A percentile compares a stretch with the other conserved stretches of the same genome.
Conservation (phyloP, 2,329 filamentous ascomycete species). For the Paecilomyces niveus region DNA sequence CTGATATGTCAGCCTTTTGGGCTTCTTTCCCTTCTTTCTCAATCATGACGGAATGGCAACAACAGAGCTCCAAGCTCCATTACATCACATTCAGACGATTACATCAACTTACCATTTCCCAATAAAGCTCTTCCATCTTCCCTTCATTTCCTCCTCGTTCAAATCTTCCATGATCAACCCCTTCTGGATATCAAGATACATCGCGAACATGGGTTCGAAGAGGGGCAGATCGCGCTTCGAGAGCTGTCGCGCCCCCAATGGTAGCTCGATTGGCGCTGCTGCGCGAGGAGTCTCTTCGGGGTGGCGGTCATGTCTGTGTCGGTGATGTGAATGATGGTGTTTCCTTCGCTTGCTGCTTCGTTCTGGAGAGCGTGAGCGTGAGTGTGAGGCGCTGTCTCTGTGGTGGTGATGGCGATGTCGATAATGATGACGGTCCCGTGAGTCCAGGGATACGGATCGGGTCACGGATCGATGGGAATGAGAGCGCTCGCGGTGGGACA, state of each 20-base stretch:
- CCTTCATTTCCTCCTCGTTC: slow-evolving; percentile 66
- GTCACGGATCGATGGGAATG: slow-evolving; percentile 2
- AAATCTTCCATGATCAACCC: slow-evolving; percentile 61
- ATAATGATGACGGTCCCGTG: slow-evolving; percentile 13
- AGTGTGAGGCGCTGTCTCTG: slow-evolving; percentile 20
- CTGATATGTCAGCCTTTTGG: slow-evolving; percentile 45
- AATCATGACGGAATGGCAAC: not conserved
- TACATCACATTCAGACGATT: not conserved
- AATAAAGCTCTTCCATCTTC: slow-evolving; percentile 90
- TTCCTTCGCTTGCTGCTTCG: slow-evolving; percentile 1
- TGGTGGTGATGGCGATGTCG: slow-evolving; percentile 4
- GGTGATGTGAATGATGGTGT: slow-evolving; percentile 8
- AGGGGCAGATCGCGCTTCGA: slow-evolving; percentile 59
- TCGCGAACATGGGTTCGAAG: slow-evolving; percentile 67
- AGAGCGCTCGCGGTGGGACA: not conserved
- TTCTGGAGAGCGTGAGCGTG: slow-evolving; percentile 28
- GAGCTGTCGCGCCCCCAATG: slow-evolving; percentile 59
- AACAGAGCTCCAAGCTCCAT: not conserved
- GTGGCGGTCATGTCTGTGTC: slow-evolving; percentile 9
- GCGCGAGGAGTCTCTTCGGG: not conserved
- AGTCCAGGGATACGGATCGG: slow-evolving; percentile 5
- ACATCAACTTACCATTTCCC: slow-evolving; percentile 63
- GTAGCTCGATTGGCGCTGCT: slow-evolving; percentile 42
- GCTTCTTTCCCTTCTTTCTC: not conserved
- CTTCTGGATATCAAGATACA: slow-evolving; percentile 87